Percentiles rank a stretch among this genome's conserved stretches.
phyloP scores from a whole-genome alignment of 2,329 filamentous ascomycete genomes.

The Pyrenophora teres region DNA sequence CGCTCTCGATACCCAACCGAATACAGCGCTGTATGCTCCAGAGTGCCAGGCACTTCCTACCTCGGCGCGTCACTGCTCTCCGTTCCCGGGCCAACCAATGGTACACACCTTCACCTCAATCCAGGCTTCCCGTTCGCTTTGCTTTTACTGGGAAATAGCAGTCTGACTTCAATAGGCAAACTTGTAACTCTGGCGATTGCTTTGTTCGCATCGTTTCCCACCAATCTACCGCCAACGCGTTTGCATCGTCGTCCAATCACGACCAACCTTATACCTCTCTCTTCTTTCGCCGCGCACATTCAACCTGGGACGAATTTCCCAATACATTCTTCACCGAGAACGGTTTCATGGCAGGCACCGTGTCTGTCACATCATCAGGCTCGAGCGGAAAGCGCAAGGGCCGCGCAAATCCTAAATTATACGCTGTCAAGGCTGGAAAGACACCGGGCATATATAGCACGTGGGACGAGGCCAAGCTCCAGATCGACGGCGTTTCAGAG shows the following conservation, averaged over 20 bases:
- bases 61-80: conserved; percentile 3
- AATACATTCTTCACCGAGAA: conserved; percentile 2
- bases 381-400: conserved; percentile 61
- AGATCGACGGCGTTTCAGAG: conserved; percentile 62
- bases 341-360: conserved; percentile 25
- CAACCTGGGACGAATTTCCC: conserved; percentile 7
- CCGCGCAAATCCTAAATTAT: conserved; percentile 59
- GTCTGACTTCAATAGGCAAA: not conserved
- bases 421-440: conserved; percentile 65
- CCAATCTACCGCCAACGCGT: not conserved
- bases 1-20: too few relatives aligned
- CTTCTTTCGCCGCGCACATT: conserved; percentile 1
- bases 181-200: not conserved
- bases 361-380: conserved; percentile 32
- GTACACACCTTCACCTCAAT: conserved; percentile 10
- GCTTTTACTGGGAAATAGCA: not conserved
- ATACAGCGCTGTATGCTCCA: conserved; percentile 18
- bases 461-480: conserved; percentile 65
- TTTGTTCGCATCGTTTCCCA: not conserved
- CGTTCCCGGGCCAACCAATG: conserved; percentile 4
- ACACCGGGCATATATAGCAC: conserved; percentile 66
- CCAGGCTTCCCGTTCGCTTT: not conserved
- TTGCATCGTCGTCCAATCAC: not conserved
- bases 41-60: conserved; percentile 3
- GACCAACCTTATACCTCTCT: not conserved